Base-by-base conservation (phyloP, 1,139 yeast genomes). In the Protomyces lactucae-debilis region DNA sequence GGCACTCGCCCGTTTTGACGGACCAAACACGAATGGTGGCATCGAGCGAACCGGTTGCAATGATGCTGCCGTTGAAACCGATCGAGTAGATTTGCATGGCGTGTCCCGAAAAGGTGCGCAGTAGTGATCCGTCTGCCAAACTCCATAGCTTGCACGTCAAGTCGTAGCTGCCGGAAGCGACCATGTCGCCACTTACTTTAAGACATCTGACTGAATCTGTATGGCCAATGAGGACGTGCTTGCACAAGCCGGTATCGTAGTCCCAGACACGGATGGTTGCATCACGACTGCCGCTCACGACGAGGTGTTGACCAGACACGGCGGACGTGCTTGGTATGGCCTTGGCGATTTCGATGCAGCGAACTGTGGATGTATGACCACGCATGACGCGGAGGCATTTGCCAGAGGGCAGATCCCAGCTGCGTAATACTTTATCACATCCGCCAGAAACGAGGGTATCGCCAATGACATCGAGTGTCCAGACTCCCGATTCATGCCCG, bases 401-500 rank as follows among this genome's bases (percentile, higher is more conserved):
- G 0, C 88, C 91, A 25, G 86, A 83, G 59, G 79, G 78, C 68
- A 90, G 83, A 73, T 91, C 89, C 98, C 98, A 92, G 2, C 92
- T 85, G 66, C 98, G 80, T 8, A 92, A 95, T 0, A 95, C 85
- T 70, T 96, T 82, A 76, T 92, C 98, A 0, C 97, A 90, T 1
- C 96, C 86, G 0, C 97, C 98, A 68, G 95, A 86, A 0, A 91
- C 95, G 52, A 92, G 77, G 1, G 89, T 86, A 66, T 76, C 77
- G n/a, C 88, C 89, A 63, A 83, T 83, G 73, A 91, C 92, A 74
- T 93, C 91, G 73, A 93, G 79, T 0, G 99, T 98, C 99, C 99
- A 93, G 12, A 95, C 99, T 35, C 99, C 99, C 56, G 98, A 98
- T 66, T 88, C 96, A 73, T 93, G 99, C 12, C 97, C 98, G 63